phyloP scores from a whole-genome alignment of 495 filamentous ascomycete genomes.

The Penicillium arizonense region DNA sequence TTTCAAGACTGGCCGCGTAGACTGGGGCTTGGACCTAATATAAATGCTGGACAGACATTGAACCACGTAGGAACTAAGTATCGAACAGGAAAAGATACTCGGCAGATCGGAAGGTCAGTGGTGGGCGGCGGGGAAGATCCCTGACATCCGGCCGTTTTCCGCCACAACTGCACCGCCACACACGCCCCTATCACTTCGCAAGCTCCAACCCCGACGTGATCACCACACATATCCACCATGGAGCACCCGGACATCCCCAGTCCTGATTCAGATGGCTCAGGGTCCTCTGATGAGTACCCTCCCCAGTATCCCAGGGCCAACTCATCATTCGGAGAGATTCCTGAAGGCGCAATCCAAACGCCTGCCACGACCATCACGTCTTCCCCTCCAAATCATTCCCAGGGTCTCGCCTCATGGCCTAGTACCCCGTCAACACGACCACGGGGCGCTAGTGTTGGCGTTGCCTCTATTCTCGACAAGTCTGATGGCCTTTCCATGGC shows the following conservation, averaged over 20 bases:
- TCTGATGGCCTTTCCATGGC: slow-evolving; percentile 29
- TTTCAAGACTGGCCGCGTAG: not conserved
- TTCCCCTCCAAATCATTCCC: slow-evolving; percentile 40
- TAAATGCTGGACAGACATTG: not conserved
- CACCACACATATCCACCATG: slow-evolving; percentile 37
- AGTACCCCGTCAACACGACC: slow-evolving; percentile 36
- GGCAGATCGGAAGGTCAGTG: slow-evolving; percentile 1
- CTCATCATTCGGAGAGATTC: slow-evolving; percentile 37
- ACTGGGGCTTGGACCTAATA: not conserved
- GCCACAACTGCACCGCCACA: slow-evolving; percentile 27
- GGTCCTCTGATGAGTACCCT: slow-evolving; percentile 58
- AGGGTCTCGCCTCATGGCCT: slow-evolving; percentile 41
- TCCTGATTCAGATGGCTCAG: slow-evolving; percentile 64
- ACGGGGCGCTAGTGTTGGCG: slow-evolving; percentile 42
- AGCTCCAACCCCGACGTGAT: slow-evolving; percentile 10
- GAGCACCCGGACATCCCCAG: slow-evolving; percentile 55
- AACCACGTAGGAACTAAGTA: slow-evolving; percentile 1
- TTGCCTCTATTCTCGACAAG: slow-evolving; percentile 31
- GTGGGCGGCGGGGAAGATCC: slow-evolving; percentile 1
- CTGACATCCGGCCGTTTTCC: slow-evolving; percentile 5
- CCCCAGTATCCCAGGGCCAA: slow-evolving; percentile 44
- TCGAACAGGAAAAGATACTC: not conserved
- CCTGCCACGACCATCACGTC: slow-evolving; percentile 43
- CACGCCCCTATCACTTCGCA: slow-evolving; percentile 22
- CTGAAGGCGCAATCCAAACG: slow-evolving; percentile 37